These are phyloP conservation scores for Myotisia sp. DNA, from an alignment of 2,329 filamentous ascomycete genomes.

Conservation along the genomic window DNA sequence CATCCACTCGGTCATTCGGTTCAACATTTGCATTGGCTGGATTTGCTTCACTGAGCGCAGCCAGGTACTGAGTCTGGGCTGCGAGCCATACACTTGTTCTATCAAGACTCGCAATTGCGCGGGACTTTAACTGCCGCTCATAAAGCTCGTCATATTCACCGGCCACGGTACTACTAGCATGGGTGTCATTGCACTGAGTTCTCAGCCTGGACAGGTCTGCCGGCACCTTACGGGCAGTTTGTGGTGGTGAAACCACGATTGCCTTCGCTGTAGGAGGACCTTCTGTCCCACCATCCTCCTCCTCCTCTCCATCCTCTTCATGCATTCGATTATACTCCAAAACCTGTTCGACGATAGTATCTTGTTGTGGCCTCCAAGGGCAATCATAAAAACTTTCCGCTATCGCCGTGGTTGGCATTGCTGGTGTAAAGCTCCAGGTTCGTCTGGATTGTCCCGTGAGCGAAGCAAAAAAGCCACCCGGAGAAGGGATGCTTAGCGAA, in stretches of 20 bases:
- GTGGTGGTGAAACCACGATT: slow-evolving; percentile 44
- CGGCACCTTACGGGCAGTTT: slow-evolving; percentile 48
- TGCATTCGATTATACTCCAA: slow-evolving; percentile 49
- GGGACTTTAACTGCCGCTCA: slow-evolving; percentile 55
- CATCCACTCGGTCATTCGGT: slow-evolving; percentile 11
- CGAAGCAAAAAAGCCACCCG: slow-evolving; percentile 79
- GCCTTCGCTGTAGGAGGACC: slow-evolving; percentile 25
- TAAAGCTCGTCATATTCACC: slow-evolving; percentile 64
- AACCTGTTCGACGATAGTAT: slow-evolving; percentile 49
- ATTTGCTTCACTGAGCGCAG: slow-evolving; percentile 46
- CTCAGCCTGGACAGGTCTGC: slow-evolving; percentile 22
- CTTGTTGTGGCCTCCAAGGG: slow-evolving; percentile 49
- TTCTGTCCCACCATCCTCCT: slow-evolving; percentile 21
- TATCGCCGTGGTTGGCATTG: slow-evolving; percentile 67
- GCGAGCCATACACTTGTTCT: slow-evolving; percentile 76
- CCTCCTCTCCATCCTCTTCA: slow-evolving; percentile 25
- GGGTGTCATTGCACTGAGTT: slow-evolving; percentile 16
- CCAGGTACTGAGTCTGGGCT: slow-evolving; percentile 52
- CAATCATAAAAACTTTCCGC: slow-evolving; percentile 82
- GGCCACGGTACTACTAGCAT: slow-evolving; percentile 16
- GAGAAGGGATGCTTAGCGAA: slow-evolving; percentile 75
- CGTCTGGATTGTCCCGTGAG: slow-evolving; percentile 60
- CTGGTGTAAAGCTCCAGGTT: slow-evolving; percentile 60
- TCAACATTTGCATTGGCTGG: slow-evolving; percentile 28
- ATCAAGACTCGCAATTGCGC: slow-evolving; percentile 60